Conservation (phyloP, 768 basidiomycete species). For the Suillus subalutaceus region DNA sequence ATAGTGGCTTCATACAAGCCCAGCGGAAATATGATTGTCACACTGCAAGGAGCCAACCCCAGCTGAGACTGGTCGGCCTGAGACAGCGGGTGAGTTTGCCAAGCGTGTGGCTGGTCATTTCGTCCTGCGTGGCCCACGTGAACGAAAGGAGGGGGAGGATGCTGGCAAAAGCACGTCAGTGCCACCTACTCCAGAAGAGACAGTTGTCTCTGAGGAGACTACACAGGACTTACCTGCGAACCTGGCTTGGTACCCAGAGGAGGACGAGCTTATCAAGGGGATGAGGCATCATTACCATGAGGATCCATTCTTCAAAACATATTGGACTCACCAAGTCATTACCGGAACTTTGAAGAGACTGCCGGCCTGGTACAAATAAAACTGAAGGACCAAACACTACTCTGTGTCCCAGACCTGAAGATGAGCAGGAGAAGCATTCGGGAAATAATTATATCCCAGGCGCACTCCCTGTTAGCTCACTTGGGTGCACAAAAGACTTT, state of each 20-base stretch:
- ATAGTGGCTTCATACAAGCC: no score
- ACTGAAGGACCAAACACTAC: neutral
- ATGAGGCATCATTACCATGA: no score
- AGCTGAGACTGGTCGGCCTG: neutral
- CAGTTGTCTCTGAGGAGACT: no score
- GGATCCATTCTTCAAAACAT: neutral
- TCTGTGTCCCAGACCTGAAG: neutral
- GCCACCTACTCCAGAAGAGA: no score
- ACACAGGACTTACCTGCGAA: no score
- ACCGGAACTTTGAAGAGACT: neutral
- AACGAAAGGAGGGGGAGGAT: neutral
- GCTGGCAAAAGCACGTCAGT: no score
- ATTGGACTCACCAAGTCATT: neutral
- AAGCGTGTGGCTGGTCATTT: neutral
- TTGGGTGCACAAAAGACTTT: no score
- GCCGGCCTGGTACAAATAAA: accelerated
- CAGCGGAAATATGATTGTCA: no score
- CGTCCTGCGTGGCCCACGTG: neutral
- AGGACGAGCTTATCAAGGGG: no score
- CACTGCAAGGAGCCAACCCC: no score
- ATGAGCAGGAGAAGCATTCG: accelerated
- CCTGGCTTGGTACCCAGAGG: no score
- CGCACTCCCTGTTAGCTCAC: neutral
- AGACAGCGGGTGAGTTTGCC: neutral
- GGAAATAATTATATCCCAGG: neutral